A percentile compares a stretch with the other conserved stretches of the same genome.
Conservation (phyloP, 2,329 filamentous ascomycete species). For the Fusarium armeniacum region DNA sequence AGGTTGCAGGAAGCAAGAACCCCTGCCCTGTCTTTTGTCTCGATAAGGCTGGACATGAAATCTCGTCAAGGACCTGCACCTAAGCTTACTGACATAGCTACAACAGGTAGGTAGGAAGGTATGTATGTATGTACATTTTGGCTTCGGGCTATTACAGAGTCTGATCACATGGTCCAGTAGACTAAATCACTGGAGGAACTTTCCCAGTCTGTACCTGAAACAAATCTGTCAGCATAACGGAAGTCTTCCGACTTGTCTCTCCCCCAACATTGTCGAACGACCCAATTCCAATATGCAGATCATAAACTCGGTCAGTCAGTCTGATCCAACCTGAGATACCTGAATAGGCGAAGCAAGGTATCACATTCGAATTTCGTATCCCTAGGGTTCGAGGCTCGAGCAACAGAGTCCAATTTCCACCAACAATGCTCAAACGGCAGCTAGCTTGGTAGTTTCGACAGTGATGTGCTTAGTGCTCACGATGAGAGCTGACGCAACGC, state of each 20-base stretch:
- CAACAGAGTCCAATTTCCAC: conserved; percentile 42
- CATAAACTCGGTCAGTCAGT: conserved; percentile 31
- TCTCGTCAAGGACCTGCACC: conserved; percentile 36
- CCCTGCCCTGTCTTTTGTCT: conserved; percentile 18
- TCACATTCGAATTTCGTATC: conserved; percentile 4
- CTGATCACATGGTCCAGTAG: conserved; percentile 18
- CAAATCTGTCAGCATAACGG: conserved; percentile 36
- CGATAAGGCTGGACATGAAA: conserved; percentile 39
- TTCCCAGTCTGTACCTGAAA: conserved; percentile 47
- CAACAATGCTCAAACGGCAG: conserved; percentile 36
- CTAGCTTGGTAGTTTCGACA: conserved; percentile 30
- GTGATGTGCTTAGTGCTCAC: conserved; percentile 41
- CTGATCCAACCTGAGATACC: conserved; percentile 5
- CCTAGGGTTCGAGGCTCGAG: neutral
- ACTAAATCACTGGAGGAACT: conserved; percentile 8
- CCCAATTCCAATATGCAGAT: conserved; percentile 37
- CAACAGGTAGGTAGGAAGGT: neutral
- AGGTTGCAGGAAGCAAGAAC: conserved; percentile 19
- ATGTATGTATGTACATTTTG: neutral
- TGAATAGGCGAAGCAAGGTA: conserved; percentile 18
- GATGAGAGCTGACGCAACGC: conserved; percentile 47
- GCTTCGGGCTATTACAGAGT: conserved; percentile 21
- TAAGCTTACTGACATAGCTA: conserved; percentile 11
- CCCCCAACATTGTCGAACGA: conserved; percentile 20
- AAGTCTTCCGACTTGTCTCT: conserved; percentile 22